Evolutionary conservation across 1,284 basidiomycete genomes (phyloP).

Genomic region (Rhodotorula sp.): DNA sequence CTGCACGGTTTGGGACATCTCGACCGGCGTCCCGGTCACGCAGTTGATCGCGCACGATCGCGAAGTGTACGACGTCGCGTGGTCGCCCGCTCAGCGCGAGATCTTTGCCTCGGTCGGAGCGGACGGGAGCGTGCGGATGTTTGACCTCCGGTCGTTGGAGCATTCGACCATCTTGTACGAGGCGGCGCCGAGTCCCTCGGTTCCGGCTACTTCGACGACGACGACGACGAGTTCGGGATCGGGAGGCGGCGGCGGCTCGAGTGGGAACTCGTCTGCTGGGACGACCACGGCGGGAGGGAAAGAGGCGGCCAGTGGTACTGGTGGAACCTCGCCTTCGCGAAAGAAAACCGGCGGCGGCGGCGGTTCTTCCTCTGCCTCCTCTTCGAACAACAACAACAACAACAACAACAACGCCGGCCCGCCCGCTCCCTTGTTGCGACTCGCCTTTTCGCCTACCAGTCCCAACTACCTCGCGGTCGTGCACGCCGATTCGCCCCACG

Average conservation of each 20-base stretch:
- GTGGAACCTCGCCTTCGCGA: not conserved
- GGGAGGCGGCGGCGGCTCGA: not conserved
- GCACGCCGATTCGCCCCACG: constrained; percentile 82
- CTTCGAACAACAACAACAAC: constrained; percentile 47
- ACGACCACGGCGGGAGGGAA: not conserved
- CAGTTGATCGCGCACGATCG: constrained; percentile 89
- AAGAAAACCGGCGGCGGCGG: not conserved
- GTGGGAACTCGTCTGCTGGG: not conserved
- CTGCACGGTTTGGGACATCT: constrained; percentile 76
- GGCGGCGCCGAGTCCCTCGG: constrained; percentile 59
- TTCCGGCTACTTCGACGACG: constrained; percentile 37
- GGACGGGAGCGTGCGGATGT: constrained; percentile 92
- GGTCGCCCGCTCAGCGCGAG: constrained; percentile 96
- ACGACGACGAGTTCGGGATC: not conserved
- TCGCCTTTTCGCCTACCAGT: constrained; percentile 81
- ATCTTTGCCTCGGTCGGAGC: constrained; percentile 99
- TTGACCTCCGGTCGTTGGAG: constrained; percentile 91
- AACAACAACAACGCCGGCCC: not conserved
- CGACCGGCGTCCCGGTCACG: constrained; percentile 90
- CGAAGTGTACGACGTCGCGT: constrained; percentile 62
- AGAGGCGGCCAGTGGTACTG: not conserved
- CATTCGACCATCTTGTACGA: constrained; percentile 99
- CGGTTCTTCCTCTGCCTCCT: constrained; percentile 1
- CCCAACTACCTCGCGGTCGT: constrained; percentile 89
- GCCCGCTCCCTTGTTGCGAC: constrained; percentile 69